phyloP scores from a whole-genome alignment of 192 early-diverging fungal genomes.

The Gonapodya sp. region DNA sequence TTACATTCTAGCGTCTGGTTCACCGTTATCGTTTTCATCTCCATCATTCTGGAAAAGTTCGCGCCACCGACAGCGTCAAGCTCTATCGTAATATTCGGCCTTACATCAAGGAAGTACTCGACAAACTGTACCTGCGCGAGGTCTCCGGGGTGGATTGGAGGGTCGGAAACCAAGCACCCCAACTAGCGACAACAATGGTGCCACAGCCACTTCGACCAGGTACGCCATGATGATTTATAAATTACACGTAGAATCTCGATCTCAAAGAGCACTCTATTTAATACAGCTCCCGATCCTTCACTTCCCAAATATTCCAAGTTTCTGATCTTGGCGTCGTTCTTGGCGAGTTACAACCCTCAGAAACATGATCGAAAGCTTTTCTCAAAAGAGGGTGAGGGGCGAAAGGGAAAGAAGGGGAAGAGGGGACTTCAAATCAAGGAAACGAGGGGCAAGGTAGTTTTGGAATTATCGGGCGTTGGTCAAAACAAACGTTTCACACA shows the following conservation, averaged over 20 bases:
- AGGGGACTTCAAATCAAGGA: slow-evolving; percentile 19
- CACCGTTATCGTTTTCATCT: slow-evolving; percentile 9
- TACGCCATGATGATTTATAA: too few relatives aligned
- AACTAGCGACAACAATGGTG: not conserved
- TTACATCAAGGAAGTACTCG: slow-evolving; percentile 70
- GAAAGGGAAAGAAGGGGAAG: slow-evolving; percentile 33
- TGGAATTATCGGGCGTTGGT: slow-evolving; percentile 3
- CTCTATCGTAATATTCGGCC: slow-evolving; percentile 68
- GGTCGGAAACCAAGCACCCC: not conserved
- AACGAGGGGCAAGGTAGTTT: slow-evolving; percentile 11
- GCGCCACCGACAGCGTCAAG: slow-evolving; percentile 49
- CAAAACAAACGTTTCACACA: not conserved
- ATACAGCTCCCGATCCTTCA: slow-evolving; percentile 36
- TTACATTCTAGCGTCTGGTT: slow-evolving; percentile 1
- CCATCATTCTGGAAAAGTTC: not conserved
- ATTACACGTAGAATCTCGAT: too few relatives aligned
- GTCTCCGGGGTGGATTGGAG: slow-evolving; percentile 74
- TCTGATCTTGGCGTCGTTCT: slow-evolving; percentile 74
- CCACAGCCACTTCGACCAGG: slow-evolving; percentile 8
- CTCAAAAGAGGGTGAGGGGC: slow-evolving; percentile 40
- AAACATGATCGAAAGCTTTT: slow-evolving; percentile 80
- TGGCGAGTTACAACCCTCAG: slow-evolving; percentile 91
- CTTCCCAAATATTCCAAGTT: slow-evolving; percentile 86
- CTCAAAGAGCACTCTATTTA: too few relatives aligned
- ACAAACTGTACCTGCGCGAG: slow-evolving; percentile 83